These are phyloP conservation scores for Neurospora intermedia DNA, from an alignment of 495 filamentous ascomycete genomes.

Conservation along the genomic window DNA sequence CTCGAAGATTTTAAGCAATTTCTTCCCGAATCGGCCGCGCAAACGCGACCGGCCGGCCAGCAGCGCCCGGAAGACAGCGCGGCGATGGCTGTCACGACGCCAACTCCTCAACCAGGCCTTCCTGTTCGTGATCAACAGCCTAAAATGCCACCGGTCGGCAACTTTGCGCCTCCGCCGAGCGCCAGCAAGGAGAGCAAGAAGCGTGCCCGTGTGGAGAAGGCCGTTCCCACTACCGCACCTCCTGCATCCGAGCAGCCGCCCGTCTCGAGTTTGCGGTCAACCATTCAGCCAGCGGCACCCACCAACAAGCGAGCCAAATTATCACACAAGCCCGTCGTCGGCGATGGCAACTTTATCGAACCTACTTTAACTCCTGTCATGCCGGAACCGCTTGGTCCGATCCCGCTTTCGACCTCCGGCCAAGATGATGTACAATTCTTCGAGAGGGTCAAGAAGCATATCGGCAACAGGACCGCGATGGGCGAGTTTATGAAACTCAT, in stretches of 20 bases:
- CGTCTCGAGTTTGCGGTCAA: conserved; percentile 22
- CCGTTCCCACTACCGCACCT: conserved; percentile 15
- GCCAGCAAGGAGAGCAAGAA: conserved; percentile 74
- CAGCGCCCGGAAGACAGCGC: conserved; percentile 42
- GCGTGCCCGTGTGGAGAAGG: conserved; percentile 37
- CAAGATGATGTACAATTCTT: conserved; percentile 86
- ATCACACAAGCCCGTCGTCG: conserved; percentile 44
- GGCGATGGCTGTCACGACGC: conserved; percentile 45
- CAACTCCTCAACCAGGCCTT: conserved; percentile 38
- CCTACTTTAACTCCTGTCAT: conserved; percentile 79
- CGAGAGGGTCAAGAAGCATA: conserved; percentile 91
- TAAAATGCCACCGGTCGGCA: conserved; percentile 87
- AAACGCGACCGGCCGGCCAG: conserved; percentile 56
- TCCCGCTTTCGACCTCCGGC: conserved; percentile 47
- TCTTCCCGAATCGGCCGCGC: conserved; percentile 89
- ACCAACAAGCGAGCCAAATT: conserved; percentile 52
- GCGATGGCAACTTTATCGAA: conserved; percentile 61
- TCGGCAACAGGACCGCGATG: conserved; percentile 81
- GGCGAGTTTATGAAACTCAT: conserved; percentile 93
- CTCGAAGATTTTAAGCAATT: conserved; percentile 99
- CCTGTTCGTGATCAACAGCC: conserved; percentile 32
- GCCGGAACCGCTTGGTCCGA: conserved; percentile 74
- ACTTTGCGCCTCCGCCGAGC: conserved; percentile 78
- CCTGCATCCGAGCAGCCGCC: conserved; percentile 22
- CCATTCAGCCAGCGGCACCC: conserved; percentile 18